A percentile compares a stretch with the other conserved stretches of the same genome.
Evolutionary conservation across 2,329 filamentous ascomycete genomes (phyloP).

Genomic region (Lachnellula suecica): DNA sequence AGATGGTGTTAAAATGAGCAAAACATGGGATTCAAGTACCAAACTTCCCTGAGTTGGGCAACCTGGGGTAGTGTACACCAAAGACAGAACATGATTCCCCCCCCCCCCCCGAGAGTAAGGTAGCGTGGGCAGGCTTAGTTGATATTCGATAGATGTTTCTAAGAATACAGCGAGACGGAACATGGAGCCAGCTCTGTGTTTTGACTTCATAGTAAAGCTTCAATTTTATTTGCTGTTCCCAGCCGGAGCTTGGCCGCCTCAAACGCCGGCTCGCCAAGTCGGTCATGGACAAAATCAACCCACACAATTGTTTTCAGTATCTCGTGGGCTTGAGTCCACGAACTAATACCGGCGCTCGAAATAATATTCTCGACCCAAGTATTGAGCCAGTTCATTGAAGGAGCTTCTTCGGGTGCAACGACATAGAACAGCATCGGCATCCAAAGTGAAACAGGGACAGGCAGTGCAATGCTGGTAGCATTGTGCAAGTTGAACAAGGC

Average conservation of each 20-base stretch:
- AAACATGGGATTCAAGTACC: too few species aligned
- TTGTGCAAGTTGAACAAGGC: background rate
- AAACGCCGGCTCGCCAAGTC: background rate
- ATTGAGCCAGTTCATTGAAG: background rate
- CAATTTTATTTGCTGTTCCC: too few species aligned
- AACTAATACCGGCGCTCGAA: background rate
- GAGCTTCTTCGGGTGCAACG: background rate
- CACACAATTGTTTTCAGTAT: background rate
- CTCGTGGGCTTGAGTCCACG: background rate
- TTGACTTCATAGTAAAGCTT: too few species aligned
- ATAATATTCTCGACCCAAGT: background rate
- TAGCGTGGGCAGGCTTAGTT: too few species aligned
- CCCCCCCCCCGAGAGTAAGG: too few species aligned
- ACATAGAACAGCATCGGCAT: background rate
- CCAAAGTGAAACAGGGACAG: background rate
- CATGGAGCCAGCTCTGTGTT: too few species aligned
- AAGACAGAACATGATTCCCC: too few species aligned
- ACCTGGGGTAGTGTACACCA: too few species aligned
- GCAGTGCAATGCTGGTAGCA: background rate
- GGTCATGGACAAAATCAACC: background rate
- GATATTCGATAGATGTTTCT: too few species aligned
- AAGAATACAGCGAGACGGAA: too few species aligned
- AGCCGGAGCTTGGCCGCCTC: background rate
- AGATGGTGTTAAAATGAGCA: too few species aligned
- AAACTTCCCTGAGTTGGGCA: too few species aligned